phyloP scores from a whole-genome alignment of 2,329 filamentous ascomycete genomes.

The Aspergillus arachidicola region DNA sequence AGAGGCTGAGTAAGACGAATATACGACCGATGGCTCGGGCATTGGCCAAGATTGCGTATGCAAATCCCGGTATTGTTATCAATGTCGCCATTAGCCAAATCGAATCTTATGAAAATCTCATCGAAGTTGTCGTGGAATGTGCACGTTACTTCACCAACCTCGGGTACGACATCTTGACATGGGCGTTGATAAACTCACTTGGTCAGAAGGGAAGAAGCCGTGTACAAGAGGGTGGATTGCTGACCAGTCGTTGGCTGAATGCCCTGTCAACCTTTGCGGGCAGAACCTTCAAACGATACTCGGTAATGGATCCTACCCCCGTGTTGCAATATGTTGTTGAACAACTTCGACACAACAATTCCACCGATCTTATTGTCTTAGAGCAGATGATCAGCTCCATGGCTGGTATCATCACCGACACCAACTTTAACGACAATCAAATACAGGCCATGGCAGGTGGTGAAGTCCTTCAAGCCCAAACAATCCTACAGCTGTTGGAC shows the following conservation, averaged over 20 bases:
- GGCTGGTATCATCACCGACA: slow-evolving; percentile 86
- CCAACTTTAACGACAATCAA: slow-evolving; percentile 86
- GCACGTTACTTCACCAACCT: slow-evolving; percentile 91
- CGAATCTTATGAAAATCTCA: slow-evolving; percentile 91
- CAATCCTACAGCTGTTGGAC: slow-evolving; percentile 77
- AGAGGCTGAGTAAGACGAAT: slow-evolving; percentile 86
- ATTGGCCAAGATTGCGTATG: slow-evolving; percentile 88
- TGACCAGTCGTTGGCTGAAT: slow-evolving; percentile 90
- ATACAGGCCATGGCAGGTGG: slow-evolving; percentile 87
- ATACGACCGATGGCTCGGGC: slow-evolving; percentile 81
- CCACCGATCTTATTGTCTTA: slow-evolving; percentile 87
- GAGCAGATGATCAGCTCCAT: slow-evolving; percentile 89
- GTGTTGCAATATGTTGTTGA: slow-evolving; percentile 87
- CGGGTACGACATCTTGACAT: slow-evolving; percentile 90
- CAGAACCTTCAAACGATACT: slow-evolving; percentile 83
- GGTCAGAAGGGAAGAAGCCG: slow-evolving; percentile 60
- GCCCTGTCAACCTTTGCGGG: slow-evolving; percentile 89
- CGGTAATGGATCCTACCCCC: slow-evolving; percentile 78
- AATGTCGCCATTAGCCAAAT: slow-evolving; percentile 86
- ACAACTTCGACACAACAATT: slow-evolving; percentile 79
- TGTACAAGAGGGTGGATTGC: slow-evolving; percentile 66
- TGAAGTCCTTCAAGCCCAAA: slow-evolving; percentile 75
- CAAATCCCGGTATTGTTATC: slow-evolving; percentile 90
- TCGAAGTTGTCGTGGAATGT: slow-evolving; percentile 92
- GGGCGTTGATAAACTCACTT: slow-evolving; percentile 79